Evolutionary conservation across 1,284 basidiomycete genomes (phyloP), one percentile per base, ranked within the genome.

Genomic region (Austroboletus novae-zelandiae): DNA sequence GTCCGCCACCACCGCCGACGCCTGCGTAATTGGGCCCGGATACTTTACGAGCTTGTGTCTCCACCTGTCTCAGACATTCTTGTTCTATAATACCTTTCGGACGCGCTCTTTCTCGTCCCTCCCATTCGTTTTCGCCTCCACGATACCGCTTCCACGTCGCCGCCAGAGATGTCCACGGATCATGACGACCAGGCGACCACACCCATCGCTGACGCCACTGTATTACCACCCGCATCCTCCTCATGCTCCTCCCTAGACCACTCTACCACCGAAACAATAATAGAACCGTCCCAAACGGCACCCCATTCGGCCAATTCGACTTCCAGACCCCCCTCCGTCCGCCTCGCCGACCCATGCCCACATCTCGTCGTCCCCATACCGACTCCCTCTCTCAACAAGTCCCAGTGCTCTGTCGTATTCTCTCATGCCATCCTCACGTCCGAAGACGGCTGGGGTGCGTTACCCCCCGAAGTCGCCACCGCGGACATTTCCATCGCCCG

Each of bases 401-500:
- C 76, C 6, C 74, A 75, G 53, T 65, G 75, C 8, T 74, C 75
- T 0, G 72, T 78, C 45, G 61, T 71, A 1, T 69, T 77, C 45
- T 71, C 74, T 5, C 76, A 77, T 39, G 51, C 66, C 1, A 48
- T 59, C 36, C 40, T 63, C 41, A 47, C 68, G 10, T 54, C 67
- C 14, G 64, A 68, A 15, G 56, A 57, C 5, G 51, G 61, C 20
- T 69, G 61, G 66, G 39, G 53, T 4, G 47, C 55, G 20, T 61
- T 79, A 10, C 72, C 74, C 1, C 66, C 74, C 13, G 81, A 84
- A 53, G 70, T 84, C 23, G 74, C 75, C 25, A 65, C 70, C n/a
- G 81, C 80, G 11, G 82, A 84, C 56, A 74, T 86, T 37, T 78
- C 73, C 27, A 73, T 86, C 51, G 79, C 83, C 47, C 72, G 83